A percentile compares a stretch with the other conserved stretches of the same genome.
phyloP scores from a whole-genome alignment of 306 rosid genomes.

The Pyrus bretschneideri region DNA sequence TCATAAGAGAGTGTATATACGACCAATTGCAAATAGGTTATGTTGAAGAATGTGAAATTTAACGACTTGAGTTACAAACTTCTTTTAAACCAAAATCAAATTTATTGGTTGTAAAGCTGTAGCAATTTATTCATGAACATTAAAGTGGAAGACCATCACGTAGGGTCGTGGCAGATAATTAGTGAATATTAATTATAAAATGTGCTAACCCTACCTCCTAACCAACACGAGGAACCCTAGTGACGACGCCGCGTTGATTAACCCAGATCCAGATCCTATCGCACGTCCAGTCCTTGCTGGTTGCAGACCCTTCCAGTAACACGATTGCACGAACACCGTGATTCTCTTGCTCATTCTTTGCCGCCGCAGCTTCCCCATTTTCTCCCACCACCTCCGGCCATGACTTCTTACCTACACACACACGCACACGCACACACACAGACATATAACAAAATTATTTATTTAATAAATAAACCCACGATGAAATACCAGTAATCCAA shows the following conservation, averaged over 20 bases:
- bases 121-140: too few relatives aligned
- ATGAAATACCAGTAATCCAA: neutral
- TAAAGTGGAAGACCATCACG: too few relatives aligned
- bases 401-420: constrained; percentile 18
- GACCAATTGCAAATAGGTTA: neutral
- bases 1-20: neutral
- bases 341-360: constrained; percentile 27
- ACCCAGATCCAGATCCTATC: constrained; percentile 21
- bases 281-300: constrained; percentile 3
- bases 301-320: constrained; percentile 15
- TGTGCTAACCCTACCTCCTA: neutral
- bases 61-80: too few relatives aligned
- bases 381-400: constrained; percentile 44
- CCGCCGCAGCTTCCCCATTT: constrained; percentile 20
- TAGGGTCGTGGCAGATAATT: too few relatives aligned
- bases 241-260: neutral
- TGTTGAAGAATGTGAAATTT: neutral
- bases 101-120: too few relatives aligned
- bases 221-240: neutral
- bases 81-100: too few relatives aligned
- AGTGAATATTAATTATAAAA: too few relatives aligned
- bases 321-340: constrained; percentile 10
- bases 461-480: neutral
- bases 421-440: neutral
- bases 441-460: neutral